These are phyloP conservation scores for Secale cereale DNA, from an alignment of 176 grass and related monocot species.

Conservation along the genomic window DNA sequence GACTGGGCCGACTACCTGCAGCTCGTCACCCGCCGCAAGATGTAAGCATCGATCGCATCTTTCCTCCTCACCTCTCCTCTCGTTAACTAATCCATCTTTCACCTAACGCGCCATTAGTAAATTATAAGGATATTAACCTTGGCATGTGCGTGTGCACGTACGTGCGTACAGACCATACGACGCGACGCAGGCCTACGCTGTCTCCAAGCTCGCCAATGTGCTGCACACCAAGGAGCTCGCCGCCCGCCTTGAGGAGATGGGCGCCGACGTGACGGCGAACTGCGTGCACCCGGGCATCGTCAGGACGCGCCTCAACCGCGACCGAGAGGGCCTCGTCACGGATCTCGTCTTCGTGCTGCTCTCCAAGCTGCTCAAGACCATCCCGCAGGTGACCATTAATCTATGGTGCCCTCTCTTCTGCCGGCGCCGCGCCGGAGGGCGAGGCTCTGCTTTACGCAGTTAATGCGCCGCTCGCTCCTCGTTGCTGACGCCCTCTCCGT, in stretches of 20 bases:
- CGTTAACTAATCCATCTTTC: too few relatives aligned
- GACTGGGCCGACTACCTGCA: conserved; percentile 78
- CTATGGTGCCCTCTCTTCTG: too few relatives aligned
- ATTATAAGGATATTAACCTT: neutral
- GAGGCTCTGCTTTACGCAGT: neutral
- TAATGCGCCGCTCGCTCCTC: neutral
- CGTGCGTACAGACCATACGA: conserved; percentile 58
- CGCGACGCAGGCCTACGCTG: conserved; percentile 86
- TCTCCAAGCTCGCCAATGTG: conserved; percentile 85
- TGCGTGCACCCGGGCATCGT: conserved; percentile 97
- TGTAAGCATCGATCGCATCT: conserved; percentile 38
- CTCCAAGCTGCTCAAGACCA: conserved; percentile 92
- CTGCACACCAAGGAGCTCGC: conserved; percentile 79
- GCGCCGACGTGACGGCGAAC: conserved; percentile 78
- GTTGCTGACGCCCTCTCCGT: neutral
- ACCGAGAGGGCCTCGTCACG: conserved; percentile 81
- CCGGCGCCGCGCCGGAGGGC: neutral
- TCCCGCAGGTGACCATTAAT: conserved; percentile 66
- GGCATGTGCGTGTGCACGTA: neutral
- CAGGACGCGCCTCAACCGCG: conserved; percentile 85
- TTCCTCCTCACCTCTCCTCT: too few relatives aligned
- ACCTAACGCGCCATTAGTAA: neutral
- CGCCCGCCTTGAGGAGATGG: conserved; percentile 58
- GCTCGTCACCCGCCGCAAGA: conserved; percentile 71
- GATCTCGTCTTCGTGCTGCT: conserved; percentile 89